Base-by-base conservation (phyloP, 805 yeast species). In the Lachancea mirantina region DNA sequence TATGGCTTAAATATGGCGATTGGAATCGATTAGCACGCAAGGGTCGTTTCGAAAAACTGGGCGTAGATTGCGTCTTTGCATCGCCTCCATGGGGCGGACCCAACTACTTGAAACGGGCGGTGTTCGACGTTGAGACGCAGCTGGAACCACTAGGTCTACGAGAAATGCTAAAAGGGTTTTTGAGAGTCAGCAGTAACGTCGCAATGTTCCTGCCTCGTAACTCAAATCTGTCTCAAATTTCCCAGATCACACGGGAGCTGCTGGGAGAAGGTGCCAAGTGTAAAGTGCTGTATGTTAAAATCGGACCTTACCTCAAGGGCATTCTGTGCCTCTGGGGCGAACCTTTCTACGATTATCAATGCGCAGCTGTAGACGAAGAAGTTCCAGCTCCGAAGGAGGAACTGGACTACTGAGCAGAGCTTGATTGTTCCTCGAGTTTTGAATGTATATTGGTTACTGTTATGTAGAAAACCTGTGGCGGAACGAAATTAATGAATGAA, bases 71-170 rank as follows among this genome's bases (percentile, higher is more conserved):
- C 31, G 65, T 74, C 7, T 83, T 80, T 57, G 68, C 75, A n/a
- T 79, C 89, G 1, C 94, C 94, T 1, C 94, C 94, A 1, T 84
- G 94, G 94, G 94, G 92, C 20, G 94, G 95, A 0, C 81, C 84
- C 0, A 50, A 57, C 2, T 84, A 83, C 52, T 57, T 60, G 30
- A 46, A 54, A 15, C 42, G 55, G n/a, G 51, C 52, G 0, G 40
- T 43, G 2, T 78, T 69, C 52, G 76, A 78, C 42, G 52, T 78
- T 14, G 56, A 58, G 23, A 38, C 52, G 7, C 52, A 60, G 32
- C 38, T 71, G 42, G 43, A 55, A 27, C 87, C 87, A 0, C 53
- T 76, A 26, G 58, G 60, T 4, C 40, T 80, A 7, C 61, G 64
- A 14, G 53, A 57, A 19, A 49, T 79, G 6, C 52, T 78, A 17